These are phyloP conservation scores for Saccharomyces hybrid DNA, from an alignment of 1,139 yeast species.

Conservation along the genomic window DNA sequence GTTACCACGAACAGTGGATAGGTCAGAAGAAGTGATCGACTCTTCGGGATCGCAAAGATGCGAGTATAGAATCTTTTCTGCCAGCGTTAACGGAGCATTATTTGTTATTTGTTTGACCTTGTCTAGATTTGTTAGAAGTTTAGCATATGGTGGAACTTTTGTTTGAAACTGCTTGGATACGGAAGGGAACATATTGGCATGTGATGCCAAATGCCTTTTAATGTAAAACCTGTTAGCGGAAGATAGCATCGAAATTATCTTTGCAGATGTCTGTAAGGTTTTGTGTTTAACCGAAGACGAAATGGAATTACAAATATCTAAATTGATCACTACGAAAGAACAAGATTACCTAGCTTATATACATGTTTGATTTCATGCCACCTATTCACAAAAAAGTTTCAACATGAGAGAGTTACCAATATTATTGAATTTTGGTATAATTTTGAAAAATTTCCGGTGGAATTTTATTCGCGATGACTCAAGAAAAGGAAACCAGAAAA, in stretches of 20 bases:
- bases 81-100: conserved; percentile 74
- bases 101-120: conserved; percentile 56
- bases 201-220: conserved; percentile 30
- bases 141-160: conserved; percentile 82
- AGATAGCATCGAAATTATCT: conserved; percentile 14
- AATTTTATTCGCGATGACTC: not conserved
- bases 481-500: not conserved
- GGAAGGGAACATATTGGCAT: conserved; percentile 27
- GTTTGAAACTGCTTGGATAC: conserved; percentile 56
- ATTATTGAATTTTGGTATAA: not conserved
- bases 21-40: conserved; percentile 45
- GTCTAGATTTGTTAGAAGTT: conserved; percentile 54
- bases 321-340: not conserved
- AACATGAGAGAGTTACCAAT: not conserved
- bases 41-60: conserved; percentile 86
- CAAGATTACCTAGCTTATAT: not conserved
- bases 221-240: conserved; percentile 14
- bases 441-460: not conserved
- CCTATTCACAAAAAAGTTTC: not conserved
- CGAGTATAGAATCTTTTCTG: conserved; percentile 89
- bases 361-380: not conserved
- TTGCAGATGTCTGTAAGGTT: too few species aligned
- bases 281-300: too few species aligned
- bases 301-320: not conserved
- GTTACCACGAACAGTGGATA: conserved; percentile 56